phyloP scores from a whole-genome alignment of 345 rosid genomes.

The Lagerstroemia speciosa region DNA sequence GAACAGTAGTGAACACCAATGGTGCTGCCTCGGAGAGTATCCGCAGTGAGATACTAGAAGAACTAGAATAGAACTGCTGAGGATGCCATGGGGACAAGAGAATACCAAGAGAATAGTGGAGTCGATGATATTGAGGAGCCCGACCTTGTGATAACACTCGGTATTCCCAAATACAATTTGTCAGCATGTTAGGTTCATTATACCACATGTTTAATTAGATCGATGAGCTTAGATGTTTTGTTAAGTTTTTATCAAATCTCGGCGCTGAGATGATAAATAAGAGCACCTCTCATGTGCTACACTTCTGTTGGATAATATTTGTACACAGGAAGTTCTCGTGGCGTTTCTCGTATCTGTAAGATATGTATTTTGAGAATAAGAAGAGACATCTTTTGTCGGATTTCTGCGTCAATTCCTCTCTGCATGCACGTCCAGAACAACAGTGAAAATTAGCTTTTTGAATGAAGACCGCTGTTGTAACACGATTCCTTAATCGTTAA shows the following conservation, averaged over 20 bases:
- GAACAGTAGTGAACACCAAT: constrained; percentile 16
- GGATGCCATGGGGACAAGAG: background rate
- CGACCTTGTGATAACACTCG: too few relatives aligned
- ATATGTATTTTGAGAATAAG: background rate
- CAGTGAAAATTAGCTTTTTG: too few relatives aligned
- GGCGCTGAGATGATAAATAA: background rate
- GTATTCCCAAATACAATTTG: background rate
- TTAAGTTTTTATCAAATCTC: background rate
- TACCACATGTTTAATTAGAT: background rate
- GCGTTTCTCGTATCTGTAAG: background rate
- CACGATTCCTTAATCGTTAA: too few relatives aligned
- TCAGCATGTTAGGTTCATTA: background rate
- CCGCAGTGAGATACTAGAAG: constrained; percentile 52
- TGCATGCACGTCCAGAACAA: background rate
- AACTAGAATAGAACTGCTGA: constrained; percentile 29
- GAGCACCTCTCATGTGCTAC: background rate
- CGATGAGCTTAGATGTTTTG: background rate
- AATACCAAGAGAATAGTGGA: too few relatives aligned
- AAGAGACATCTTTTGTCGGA: background rate
- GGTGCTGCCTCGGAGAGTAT: constrained; percentile 29
- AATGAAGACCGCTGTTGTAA: too few relatives aligned
- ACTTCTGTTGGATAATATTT: background rate
- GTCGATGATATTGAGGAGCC: too few relatives aligned
- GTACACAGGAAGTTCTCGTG: background rate
- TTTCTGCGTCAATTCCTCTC: background rate